phyloP scores from a whole-genome alignment of 257 asterid genomes.

The Solanum microdontum region DNA sequence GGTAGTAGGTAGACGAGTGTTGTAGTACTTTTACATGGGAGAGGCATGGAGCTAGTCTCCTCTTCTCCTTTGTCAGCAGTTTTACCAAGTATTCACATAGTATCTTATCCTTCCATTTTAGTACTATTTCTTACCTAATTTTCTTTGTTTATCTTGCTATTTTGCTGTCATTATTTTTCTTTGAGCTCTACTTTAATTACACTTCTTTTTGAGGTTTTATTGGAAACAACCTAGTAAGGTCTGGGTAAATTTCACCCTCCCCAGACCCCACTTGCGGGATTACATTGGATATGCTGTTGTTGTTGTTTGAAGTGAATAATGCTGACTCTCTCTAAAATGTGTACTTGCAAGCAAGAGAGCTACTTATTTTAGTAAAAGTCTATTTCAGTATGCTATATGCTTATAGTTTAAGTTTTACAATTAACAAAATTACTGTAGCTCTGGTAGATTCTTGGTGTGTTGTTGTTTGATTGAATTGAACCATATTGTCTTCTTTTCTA shows the following conservation, averaged over 20 bases:
- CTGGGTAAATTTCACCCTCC: neutral
- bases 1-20: neutral
- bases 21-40: neutral
- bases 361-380: neutral
- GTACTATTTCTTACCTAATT: neutral
- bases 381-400: neutral
- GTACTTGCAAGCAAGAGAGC: neutral
- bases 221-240: neutral
- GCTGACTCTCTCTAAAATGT: neutral
- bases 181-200: neutral
- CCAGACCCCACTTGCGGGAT: neutral
- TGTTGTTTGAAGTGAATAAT: neutral
- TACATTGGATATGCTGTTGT: neutral
- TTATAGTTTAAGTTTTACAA: neutral
- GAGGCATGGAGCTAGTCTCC: neutral
- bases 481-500: neutral
- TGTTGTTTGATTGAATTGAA: neutral
- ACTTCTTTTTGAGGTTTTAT: neutral
- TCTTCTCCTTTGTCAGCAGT: neutral
- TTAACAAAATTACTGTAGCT: neutral
- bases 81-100: neutral
- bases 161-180: neutral
- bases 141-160: neutral
- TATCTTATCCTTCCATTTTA: neutral
- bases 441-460: neutral